phyloP scores from a whole-genome alignment of 2,329 filamentous ascomycete species.

The Leptographium procerum region DNA sequence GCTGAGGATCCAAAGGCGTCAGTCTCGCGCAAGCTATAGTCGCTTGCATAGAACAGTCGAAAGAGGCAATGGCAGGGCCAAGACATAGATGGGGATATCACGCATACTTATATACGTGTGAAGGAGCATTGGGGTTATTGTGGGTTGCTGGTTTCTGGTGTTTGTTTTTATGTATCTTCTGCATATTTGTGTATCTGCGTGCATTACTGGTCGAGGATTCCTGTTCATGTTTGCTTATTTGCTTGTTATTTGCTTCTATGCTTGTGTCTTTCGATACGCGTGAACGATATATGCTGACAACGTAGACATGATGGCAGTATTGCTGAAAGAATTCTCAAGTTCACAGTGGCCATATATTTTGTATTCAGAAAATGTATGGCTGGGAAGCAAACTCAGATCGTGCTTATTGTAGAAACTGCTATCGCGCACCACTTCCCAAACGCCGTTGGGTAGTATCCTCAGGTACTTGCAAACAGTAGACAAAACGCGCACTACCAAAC shows the following conservation, averaged over 20 bases:
- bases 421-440: neutral
- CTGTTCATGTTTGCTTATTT: too few relatives aligned
- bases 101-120: neutral
- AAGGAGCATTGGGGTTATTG: neutral
- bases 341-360: too few relatives aligned
- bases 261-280: too few relatives aligned
- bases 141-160: neutral
- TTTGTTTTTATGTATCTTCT: too few relatives aligned
- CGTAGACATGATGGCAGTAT: too few relatives aligned
- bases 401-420: neutral
- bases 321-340: too few relatives aligned
- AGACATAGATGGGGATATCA: neutral
- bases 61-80: neutral
- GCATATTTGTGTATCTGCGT: too few relatives aligned
- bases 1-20: neutral
- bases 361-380: too few relatives aligned
- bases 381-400: neutral
- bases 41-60: neutral
- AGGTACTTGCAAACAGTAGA: neutral
- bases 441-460: neutral
- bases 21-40: neutral
- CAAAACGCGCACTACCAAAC: neutral
- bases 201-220: too few relatives aligned
- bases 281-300: too few relatives aligned
- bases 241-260: neutral